These are phyloP conservation scores for Croton setiger DNA, from an alignment of 441 rosid genomes.

Conservation along the genomic window DNA sequence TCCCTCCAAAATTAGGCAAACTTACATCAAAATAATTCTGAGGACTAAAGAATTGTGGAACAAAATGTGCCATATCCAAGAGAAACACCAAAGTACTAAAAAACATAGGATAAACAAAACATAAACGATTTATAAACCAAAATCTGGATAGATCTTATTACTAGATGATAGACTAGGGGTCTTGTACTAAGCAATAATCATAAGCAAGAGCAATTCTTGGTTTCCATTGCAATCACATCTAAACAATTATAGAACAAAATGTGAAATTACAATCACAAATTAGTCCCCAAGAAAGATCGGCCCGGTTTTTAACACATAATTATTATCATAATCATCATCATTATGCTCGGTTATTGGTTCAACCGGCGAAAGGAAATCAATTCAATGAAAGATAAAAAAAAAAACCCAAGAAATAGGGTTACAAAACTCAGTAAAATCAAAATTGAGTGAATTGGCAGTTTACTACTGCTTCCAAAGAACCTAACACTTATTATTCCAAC, in stretches of 20 bases:
- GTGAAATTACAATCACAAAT: not conserved
- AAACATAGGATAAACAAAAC: too few species aligned
- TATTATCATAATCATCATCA: not conserved
- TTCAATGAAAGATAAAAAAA: not conserved
- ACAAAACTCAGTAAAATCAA: constrained; percentile 9
- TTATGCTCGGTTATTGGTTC: not conserved
- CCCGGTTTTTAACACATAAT: too few species aligned
- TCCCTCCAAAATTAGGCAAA: not conserved
- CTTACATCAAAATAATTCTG: constrained; percentile 67
- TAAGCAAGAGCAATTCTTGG: too few species aligned
- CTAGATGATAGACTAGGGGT: too few species aligned
- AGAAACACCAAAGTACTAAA: constrained; percentile 33
- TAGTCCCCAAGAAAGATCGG: not conserved
- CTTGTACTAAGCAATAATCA: too few species aligned
- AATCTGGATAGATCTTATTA: too few species aligned
- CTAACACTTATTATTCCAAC: constrained; percentile 9
- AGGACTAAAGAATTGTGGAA: constrained; percentile 43
- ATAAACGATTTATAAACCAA: too few species aligned
- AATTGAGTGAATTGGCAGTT: constrained; percentile 11
- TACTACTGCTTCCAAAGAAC: constrained; percentile 12
- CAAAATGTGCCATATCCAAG: constrained; percentile 30
- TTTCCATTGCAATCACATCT: too few species aligned
- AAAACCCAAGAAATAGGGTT: constrained; percentile 1
- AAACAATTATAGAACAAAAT: not conserved
- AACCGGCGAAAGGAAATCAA: not conserved